These are phyloP conservation scores for Myxozyma monticola DNA, from an alignment of 805 yeast species.

Conservation along the genomic window DNA sequence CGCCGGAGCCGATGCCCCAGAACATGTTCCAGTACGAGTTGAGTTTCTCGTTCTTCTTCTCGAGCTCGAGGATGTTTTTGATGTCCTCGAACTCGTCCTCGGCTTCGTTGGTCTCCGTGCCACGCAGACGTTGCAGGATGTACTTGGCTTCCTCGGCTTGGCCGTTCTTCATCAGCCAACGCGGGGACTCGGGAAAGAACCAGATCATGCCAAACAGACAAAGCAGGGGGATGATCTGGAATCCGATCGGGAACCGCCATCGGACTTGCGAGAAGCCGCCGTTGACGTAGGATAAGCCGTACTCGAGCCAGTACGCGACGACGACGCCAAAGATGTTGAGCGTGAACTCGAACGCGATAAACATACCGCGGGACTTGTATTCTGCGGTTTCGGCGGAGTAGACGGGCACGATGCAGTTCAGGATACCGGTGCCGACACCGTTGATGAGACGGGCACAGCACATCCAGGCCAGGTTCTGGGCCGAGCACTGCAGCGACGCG, in stretches of 20 bases:
- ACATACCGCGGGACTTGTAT: conserved; percentile 39
- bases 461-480: conserved; percentile 54
- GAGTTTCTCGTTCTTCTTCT: conserved; percentile 28
- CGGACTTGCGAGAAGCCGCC: conserved; percentile 38
- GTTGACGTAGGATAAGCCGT: conserved; percentile 49
- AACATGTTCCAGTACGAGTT: conserved; percentile 47
- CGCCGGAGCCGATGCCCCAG: conserved; percentile 50
- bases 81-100: conserved; percentile 22
- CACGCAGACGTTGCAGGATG: conserved; percentile 23
- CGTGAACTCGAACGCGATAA: conserved; percentile 64
- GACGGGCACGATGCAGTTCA: conserved; percentile 57
- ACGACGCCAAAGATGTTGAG: conserved; percentile 62
- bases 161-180: conserved; percentile 68
- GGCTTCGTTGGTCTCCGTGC: conserved; percentile 20
- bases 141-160: conserved; percentile 58
- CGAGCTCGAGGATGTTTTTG: conserved; percentile 28
- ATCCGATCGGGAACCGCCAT: conserved; percentile 57
- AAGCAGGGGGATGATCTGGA: conserved; percentile 52
- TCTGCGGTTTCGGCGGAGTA: conserved; percentile 75
- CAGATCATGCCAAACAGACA: conserved; percentile 50
- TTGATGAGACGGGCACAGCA: conserved; percentile 61
- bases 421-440: conserved; percentile 36
- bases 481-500: conserved; percentile 57
- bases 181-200: conserved; percentile 62
- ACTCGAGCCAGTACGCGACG: conserved; percentile 70